Conservation (phyloP, 441 rosid genomes). For the Mallotus repandus region DNA sequence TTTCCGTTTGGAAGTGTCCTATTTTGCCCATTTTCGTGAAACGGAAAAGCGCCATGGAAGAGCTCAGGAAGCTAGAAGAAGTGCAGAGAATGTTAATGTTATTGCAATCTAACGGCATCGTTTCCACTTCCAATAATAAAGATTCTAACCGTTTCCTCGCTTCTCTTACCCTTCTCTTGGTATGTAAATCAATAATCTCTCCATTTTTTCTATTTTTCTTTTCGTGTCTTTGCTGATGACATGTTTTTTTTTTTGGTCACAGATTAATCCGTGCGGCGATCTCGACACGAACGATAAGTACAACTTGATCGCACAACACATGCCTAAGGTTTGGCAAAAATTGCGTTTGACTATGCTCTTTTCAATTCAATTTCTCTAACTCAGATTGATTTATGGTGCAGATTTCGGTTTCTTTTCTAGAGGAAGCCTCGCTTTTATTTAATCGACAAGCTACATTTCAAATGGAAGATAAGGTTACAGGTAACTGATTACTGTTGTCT, state of each 20-base stretch:
- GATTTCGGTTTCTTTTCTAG: slow-evolving; percentile 53
- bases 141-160: slow-evolving; percentile 70
- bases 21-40: not conserved
- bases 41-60: slow-evolving; percentile 57
- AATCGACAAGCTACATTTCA: slow-evolving; percentile 21
- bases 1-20: not conserved
- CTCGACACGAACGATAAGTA: slow-evolving; percentile 48
- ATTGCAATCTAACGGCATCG: slow-evolving; percentile 42
- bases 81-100: slow-evolving; percentile 49
- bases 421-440: slow-evolving; percentile 50
- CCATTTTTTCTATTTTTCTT: not conserved
- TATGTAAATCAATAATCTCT: slow-evolving; percentile 18
- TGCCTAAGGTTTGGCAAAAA: slow-evolving; percentile 45
- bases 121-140: slow-evolving; percentile 23
- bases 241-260: slow-evolving; percentile 6
- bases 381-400: slow-evolving; percentile 24
- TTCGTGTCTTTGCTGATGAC: not conserved
- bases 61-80: slow-evolving; percentile 65
- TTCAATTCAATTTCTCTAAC: not conserved
- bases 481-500: slow-evolving; percentile 5
- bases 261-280: slow-evolving; percentile 67
- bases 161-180: slow-evolving; percentile 56
- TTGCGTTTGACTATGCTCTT: not conserved
- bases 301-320: slow-evolving; percentile 38
- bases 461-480: slow-evolving; percentile 21